Evolutionary conservation across 495 filamentous ascomycete genomes (phyloP), one percentile per base, ranked within the genome.

Genomic region (Trichoderma parareesei): DNA sequence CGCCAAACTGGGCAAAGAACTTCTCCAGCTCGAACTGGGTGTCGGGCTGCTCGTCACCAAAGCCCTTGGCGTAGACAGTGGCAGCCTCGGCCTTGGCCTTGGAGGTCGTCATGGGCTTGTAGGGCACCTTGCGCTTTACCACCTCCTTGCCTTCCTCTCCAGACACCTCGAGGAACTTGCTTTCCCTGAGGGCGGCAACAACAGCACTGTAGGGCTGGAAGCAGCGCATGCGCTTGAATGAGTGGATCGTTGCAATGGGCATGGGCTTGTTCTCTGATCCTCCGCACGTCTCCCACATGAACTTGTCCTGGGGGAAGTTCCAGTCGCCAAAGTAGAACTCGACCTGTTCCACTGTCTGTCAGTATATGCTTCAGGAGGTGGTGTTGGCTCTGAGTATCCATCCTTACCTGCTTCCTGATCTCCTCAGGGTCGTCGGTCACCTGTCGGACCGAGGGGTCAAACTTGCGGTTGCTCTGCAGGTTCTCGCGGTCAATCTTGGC

Each of bases 251-350:
- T 60, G 85, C 86, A 66, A 99, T 80, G 0, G 87, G 77, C 8
- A 99, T 86, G 43, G 93, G 79, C 65, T 87, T 84, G 79, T 98
- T 99, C 66, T 85, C 77, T 63, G 80, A 80, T 64, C 92, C 93
- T 38, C 86, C 88, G 37, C 90, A 88, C 71, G 87, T 77, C 65
- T 82, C 76, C 77, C 92, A 88, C 44, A 99, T 82, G 78, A 91
- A 93, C 71, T 91, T 89, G 76, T 99, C 94, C 68, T 82, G 83
- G 53, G 88, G 88, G 0, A 98, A 84, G 72, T 99, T 99, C 68
- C 88, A 89, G 73, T 96, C 91, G 65, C 89, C 89, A 76, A 99
- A 97, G 78, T 98, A 99, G 73, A 97, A 99, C 71, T 99, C 93
- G 64, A 97, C 92, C 91, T 97, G 70, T 55, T 61, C 46, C 4